These are phyloP conservation scores for Diphasiastrum complanatum DNA, from an alignment of 83 land plant genomes.

Conservation along the genomic window DNA sequence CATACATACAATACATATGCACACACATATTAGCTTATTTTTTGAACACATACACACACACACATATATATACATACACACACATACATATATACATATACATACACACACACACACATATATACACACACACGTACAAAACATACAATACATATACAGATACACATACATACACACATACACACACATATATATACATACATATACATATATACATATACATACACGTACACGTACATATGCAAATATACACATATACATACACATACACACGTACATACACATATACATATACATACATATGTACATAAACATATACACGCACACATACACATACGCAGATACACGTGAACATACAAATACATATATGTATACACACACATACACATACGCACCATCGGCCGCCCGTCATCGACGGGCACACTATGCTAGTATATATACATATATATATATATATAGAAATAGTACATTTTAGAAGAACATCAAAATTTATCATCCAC, in stretches of 20 bases:
- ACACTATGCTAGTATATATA: too few species aligned
- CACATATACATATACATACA: not conserved
- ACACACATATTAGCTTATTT: not conserved
- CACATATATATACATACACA: not conserved
- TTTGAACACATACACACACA: constrained; percentile 8
- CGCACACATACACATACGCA: too few species aligned
- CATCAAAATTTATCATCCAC: too few species aligned
- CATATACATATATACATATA: constrained; percentile 1
- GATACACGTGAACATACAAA: too few species aligned
- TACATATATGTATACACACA: too few species aligned
- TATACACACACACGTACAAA: not conserved
- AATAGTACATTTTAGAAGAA: too few species aligned
- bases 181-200: not conserved
- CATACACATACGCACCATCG: too few species aligned
- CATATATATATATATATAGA: too few species aligned
- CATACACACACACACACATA: not conserved
- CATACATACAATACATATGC: not conserved
- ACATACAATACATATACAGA: constrained; percentile 1
- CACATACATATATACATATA: not conserved
- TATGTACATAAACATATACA: too few species aligned
- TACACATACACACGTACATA: constrained; percentile 3
- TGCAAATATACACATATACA: not conserved
- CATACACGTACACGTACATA: not conserved
- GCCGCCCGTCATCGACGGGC: too few species aligned
- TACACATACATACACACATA: not conserved